Base-by-base conservation (phyloP, 495 filamentous ascomycete species). In the Podospora comata region DNA sequence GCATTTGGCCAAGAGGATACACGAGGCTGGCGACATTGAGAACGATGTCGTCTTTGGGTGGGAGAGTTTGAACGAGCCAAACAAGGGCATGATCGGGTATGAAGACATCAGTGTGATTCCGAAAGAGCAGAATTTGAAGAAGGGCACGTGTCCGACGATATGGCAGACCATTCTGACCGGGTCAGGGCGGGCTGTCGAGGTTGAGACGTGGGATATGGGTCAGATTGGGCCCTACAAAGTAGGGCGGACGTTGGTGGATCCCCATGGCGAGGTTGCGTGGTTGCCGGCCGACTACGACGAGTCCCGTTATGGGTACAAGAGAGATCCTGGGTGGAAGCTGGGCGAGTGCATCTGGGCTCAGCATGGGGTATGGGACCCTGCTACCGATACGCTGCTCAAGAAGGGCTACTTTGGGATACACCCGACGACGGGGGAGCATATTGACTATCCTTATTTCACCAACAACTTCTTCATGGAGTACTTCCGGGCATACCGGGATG, bases 311-410 rank as follows among this genome's bases (percentile, higher is more conserved):
- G 93, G 92, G 53, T 99, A 92, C 89, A 92, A 89, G 71, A 86
- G 95, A 70, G 93, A 95, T 73, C 85, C 91, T 15, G 87, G 81
- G 9, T 99, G 95, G 95, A 95, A 90, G 72, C 79, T 99, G 11
- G 96, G 94, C 18, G 88, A 96, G 78, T 97, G 95, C 75, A 70
- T 98, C 32, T 99, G 95, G 95, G 95, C 96, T 15, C 95, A 98
- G 70, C 93, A 98, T 79, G 94, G 93, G 4, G 88, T 98, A 0
- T 99, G 95, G 95, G 93, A 98, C 74, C 90, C 91, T 7, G 82
- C 84, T 0, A 89, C 84, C 6, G 92, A 97, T 75, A 86, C 85
- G 16, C 80, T 99, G 2, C 77, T 96, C 34, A 87, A 85, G 68
- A 95, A 93, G 74, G 89, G 96, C 73, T 98, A 98, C 78, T 99